Base-by-base conservation (phyloP, 164 flowering plant genomes). In the Saururus chinensis region DNA sequence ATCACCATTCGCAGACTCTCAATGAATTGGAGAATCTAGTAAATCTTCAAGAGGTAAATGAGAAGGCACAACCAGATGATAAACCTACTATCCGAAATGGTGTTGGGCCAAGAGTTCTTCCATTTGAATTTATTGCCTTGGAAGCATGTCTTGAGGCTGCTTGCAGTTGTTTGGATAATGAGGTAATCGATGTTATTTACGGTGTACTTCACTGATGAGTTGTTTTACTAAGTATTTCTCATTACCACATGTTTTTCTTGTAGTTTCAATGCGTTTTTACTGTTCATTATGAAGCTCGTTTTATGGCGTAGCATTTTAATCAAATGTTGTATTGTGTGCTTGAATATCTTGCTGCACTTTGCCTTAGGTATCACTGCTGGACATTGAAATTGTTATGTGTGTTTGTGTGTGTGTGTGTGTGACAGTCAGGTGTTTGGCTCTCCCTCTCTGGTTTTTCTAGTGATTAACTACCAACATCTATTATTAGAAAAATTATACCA, bases 61-160 rank as follows among this genome's bases (percentile, higher is more conserved):
- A 77, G 56, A 79, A 60, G 49, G 70, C 63, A 40, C 74, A 84
- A 68, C 66, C 22, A 10, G 84, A 80, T 37, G 84, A 67, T 55
- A 86, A 73, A 62, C 77, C 69, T 64, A 79, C 66, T 64, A 69
- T 65, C 17, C 87, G 79, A 60, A 87, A 75, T 70, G 74, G 70
- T 53, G 87, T 81, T 60, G 89, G 86, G 37, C 72, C 77, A 56
- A 90, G 82, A 79, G 78, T 81, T 66, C 96, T 85, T 52, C 98
- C 92, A 0, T 93, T 88, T 76, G 98, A 93, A 73, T 93, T 93
- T 73, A 82, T 93, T 40, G 92, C 96, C 1, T 60, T 93, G 79
- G 98, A 93, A 76, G 91, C 98, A 22, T 90, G 98, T 70, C 91
- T 93, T 48, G 97, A 93, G 72, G 87, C 92, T 69, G 92, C 97